Conservation (phyloP, 192 early-diverging fungal genomes). For the Phlyctochytrium bullatum region DNA sequence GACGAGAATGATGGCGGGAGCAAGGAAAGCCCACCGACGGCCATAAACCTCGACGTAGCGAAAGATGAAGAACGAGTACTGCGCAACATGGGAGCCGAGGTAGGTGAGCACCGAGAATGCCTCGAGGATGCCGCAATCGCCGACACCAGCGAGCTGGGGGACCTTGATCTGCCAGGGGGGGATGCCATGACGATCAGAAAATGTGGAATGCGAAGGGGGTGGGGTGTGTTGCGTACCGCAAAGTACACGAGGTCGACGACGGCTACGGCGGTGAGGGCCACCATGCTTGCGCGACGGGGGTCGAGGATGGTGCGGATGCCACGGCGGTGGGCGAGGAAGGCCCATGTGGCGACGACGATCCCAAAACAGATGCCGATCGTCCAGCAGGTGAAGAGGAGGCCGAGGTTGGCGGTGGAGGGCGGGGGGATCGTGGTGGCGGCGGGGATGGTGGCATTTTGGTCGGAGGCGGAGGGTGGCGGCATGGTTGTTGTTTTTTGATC, state of each 20-base stretch:
- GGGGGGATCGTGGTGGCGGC: no score
- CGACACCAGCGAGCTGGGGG: neutral
- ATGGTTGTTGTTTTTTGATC: no score
- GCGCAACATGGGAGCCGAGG: neutral
- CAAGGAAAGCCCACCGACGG: neutral
- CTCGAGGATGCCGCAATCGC: neutral
- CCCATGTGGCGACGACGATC: neutral
- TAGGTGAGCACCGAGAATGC: conserved; percentile 1
- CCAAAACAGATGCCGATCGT: neutral
- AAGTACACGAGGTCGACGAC: neutral
- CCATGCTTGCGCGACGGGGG: no score
- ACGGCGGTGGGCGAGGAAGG: neutral
- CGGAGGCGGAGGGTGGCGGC: no score
- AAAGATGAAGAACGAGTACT: neutral
- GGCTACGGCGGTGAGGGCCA: neutral
- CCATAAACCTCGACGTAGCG: neutral
- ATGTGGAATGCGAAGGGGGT: no score
- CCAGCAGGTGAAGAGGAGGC: no score
- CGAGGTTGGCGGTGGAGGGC: no score
- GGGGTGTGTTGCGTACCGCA: neutral
- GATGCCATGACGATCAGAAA: no score
- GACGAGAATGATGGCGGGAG: neutral
- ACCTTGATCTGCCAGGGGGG: neutral
- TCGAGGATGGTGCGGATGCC: neutral
- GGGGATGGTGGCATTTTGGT: no score